Evolutionary conservation across 768 basidiomycete genomes (phyloP).

Genomic region (Phlegmacium glaucopus): DNA sequence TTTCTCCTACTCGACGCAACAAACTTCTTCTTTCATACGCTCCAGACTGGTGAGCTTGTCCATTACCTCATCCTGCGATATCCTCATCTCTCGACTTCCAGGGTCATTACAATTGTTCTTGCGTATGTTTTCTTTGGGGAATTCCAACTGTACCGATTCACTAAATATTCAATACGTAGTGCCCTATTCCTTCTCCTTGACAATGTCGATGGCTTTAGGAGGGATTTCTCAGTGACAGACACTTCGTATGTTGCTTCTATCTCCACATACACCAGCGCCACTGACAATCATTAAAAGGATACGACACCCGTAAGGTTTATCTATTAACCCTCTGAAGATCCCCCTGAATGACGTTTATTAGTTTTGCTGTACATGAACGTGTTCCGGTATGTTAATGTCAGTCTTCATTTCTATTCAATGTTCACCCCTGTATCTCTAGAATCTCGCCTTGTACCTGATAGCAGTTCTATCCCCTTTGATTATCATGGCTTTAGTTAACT

Average conservation of each 20-base stretch:
- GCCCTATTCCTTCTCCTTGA: conserved; percentile 61
- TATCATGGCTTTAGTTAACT: conserved; percentile 66
- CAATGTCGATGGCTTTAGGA: conserved; percentile 65
- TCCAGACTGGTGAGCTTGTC: conserved; percentile 64
- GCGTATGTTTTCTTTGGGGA: conserved; percentile 43
- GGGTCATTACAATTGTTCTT: conserved; percentile 65
- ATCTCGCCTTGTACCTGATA: conserved; percentile 49
- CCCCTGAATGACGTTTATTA: conserved; percentile 22
- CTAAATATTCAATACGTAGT: conserved; percentile 31
- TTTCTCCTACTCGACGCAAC: conserved; percentile 31
- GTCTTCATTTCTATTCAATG: conserved; percentile 1
- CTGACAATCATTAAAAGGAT: conserved; percentile 29
- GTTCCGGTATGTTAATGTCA: conserved; percentile 53
- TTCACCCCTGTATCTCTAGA: conserved; percentile 24
- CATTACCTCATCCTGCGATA: conserved; percentile 6
- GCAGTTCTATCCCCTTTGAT: conserved; percentile 62
- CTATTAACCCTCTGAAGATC: not conserved
- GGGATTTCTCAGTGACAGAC: conserved; percentile 78
- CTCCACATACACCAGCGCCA: not conserved
- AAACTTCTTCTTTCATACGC: conserved; percentile 61
- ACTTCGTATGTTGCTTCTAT: conserved; percentile 51
- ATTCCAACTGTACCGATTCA: not conserved
- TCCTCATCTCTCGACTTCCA: conserved; percentile 21
- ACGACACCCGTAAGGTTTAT: conserved; percentile 35
- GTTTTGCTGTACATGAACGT: conserved; percentile 72